phyloP scores from a whole-genome alignment of 1,284 basidiomycete genomes.

The Pyrrhoderma noxium region DNA sequence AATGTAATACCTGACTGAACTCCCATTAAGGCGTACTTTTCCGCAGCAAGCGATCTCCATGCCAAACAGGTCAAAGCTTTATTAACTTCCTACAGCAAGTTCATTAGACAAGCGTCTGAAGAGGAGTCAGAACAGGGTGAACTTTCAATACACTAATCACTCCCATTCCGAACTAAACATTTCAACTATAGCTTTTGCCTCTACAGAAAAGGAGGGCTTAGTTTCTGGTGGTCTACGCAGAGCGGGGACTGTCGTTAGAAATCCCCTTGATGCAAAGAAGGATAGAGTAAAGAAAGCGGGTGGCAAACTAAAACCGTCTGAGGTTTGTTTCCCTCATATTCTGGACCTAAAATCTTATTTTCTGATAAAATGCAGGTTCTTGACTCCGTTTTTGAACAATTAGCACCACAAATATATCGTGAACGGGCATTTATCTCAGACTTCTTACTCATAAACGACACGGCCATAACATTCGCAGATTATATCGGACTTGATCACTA shows the following conservation, averaged over 20 bases:
- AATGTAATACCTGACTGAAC: conserved; percentile 10
- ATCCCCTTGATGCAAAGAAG: conserved; percentile 54
- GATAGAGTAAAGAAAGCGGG: conserved; percentile 45
- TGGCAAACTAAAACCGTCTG: conserved; percentile 58
- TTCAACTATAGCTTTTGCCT: conserved; percentile 33
- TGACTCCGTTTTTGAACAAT: conserved; percentile 64
- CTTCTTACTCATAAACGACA: conserved; percentile 88
- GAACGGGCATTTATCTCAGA: conserved; percentile 90
- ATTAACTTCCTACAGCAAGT: conserved; percentile 50
- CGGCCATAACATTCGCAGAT: conserved; percentile 88
- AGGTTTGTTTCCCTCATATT: conserved; percentile 35
- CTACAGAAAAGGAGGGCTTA: conserved; percentile 33
- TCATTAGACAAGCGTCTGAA: conserved; percentile 60
- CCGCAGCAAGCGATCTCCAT: conserved; percentile 75
- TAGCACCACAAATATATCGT: conserved; percentile 69
- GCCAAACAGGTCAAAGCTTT: conserved; percentile 71
- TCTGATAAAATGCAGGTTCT: conserved; percentile 51
- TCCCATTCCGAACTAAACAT: neutral
- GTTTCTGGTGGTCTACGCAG: conserved; percentile 58
- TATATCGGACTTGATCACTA: conserved; percentile 93
- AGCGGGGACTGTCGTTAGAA: conserved; percentile 68
- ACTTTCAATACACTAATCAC: neutral
- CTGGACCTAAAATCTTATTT: conserved; percentile 7
- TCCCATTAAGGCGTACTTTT: conserved; percentile 72
- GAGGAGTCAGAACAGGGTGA: conserved; percentile 66